Conservation (phyloP, 2,329 filamentous ascomycete genomes). For the Eutypella sp. region DNA sequence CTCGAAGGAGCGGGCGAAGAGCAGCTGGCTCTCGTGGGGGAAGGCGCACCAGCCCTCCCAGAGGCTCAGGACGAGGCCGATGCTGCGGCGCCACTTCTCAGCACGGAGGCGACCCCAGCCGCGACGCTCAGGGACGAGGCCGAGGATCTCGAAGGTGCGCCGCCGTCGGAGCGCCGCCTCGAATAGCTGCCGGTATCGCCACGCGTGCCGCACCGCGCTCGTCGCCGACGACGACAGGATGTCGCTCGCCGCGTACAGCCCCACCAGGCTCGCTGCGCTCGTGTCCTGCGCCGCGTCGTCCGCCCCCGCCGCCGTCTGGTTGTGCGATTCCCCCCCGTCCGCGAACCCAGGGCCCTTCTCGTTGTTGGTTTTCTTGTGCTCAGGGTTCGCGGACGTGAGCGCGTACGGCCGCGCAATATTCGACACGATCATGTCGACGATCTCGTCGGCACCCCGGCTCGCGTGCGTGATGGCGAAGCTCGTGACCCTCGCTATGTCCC, state of each 20-base stretch:
- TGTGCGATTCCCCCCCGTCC: constrained; percentile 30
- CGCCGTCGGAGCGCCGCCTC: constrained; percentile 65
- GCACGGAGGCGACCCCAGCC: constrained; percentile 77
- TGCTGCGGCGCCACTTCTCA: constrained; percentile 79
- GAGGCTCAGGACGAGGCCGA: constrained; percentile 62
- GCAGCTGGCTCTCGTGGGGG: constrained; percentile 65
- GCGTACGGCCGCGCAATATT: constrained; percentile 77
- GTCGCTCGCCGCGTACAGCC: constrained; percentile 72
- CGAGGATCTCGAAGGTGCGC: constrained; percentile 68
- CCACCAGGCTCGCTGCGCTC: constrained; percentile 71
- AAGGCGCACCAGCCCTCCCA: constrained; percentile 74
- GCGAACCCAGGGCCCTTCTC: constrained; percentile 33
- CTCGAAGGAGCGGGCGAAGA: constrained; percentile 66
- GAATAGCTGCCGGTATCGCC: constrained; percentile 80
- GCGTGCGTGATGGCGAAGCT: constrained; percentile 87
- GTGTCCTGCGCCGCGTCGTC: constrained; percentile 51
- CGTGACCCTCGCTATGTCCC: constrained; percentile 80
- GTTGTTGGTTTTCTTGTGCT: constrained; percentile 38
- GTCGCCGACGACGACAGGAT: constrained; percentile 74
- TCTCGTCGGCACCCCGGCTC: constrained; percentile 78
- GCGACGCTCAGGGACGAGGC: constrained; percentile 64
- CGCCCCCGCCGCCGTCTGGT: constrained; percentile 31
- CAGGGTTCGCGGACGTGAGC: constrained; percentile 65
- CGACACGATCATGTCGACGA: constrained; percentile 80
- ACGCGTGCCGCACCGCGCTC: constrained; percentile 74